Percentiles rank a stretch among this genome's conserved stretches.
phyloP scores from a whole-genome alignment of 306 rosid species.

The Astragalus membranaceus region DNA sequence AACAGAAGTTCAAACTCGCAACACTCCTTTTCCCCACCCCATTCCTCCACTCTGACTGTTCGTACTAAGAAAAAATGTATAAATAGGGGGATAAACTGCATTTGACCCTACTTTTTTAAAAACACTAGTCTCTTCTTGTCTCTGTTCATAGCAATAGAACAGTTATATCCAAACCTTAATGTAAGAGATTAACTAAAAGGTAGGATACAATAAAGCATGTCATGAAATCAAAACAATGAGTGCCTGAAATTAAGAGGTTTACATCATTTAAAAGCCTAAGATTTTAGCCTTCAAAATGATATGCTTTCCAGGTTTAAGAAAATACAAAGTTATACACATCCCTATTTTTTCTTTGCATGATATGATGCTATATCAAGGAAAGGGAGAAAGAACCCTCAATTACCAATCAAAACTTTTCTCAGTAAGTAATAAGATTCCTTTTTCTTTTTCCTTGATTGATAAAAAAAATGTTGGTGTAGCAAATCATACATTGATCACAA shows the following conservation, averaged over 20 bases:
- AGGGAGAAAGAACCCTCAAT: background rate
- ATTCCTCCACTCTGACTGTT: no score
- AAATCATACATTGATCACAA: slow-evolving; percentile 21
- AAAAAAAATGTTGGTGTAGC: background rate
- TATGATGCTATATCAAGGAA: background rate
- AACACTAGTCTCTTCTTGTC: no score
- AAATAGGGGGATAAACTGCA: no score
- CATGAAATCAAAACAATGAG: background rate
- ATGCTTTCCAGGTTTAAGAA: background rate
- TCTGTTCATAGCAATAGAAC: background rate
- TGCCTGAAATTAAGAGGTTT: background rate
- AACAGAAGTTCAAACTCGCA: no score
- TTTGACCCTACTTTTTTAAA: no score
- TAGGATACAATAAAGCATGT: background rate
- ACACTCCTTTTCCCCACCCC: no score
- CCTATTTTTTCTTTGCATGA: slow-evolving; percentile 4
- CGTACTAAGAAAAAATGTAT: no score
- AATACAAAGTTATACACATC: background rate
- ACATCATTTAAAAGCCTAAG: background rate
- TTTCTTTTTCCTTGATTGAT: slow-evolving; percentile 1
- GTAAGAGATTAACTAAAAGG: background rate
- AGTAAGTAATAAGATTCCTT: background rate
- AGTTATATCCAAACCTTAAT: background rate
- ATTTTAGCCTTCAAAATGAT: background rate
- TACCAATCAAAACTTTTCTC: slow-evolving; percentile 6